Conservation (phyloP, 2,329 filamentous ascomycete species). For the Aciculosporium take region DNA sequence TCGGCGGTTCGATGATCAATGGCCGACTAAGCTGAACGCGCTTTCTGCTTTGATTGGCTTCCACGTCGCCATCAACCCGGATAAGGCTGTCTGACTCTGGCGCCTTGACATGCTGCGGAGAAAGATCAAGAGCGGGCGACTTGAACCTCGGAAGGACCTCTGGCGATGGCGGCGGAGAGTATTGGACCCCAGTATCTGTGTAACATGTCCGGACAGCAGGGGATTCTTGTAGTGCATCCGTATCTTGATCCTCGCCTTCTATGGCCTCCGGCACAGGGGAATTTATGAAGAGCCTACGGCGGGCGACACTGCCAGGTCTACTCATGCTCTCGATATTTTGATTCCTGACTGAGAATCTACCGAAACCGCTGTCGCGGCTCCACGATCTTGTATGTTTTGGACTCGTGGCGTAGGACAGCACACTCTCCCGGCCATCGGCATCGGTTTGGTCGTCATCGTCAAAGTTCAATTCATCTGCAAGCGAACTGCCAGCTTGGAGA, state of each 20-base stretch:
- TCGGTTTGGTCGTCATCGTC: slow-evolving; percentile 62
- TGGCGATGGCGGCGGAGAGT: slow-evolving; percentile 68
- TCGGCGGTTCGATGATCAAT: slow-evolving; percentile 32
- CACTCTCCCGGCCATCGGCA: slow-evolving; percentile 53
- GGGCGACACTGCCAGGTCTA: slow-evolving; percentile 38
- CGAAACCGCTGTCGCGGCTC: slow-evolving; percentile 42
- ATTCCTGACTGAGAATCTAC: slow-evolving; percentile 37
- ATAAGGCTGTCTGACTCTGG: slow-evolving; percentile 28
- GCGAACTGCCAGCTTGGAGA: slow-evolving; percentile 53
- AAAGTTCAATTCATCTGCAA: slow-evolving; percentile 85
- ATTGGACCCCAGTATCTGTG: slow-evolving; percentile 66
- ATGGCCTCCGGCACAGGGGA: slow-evolving; percentile 40
- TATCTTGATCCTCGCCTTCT: slow-evolving; percentile 41
- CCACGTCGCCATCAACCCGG: slow-evolving; percentile 43
- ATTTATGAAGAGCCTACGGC: slow-evolving; percentile 39
- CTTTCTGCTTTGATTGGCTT: slow-evolving; percentile 62
- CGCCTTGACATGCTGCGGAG: slow-evolving; percentile 21
- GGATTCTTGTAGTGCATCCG: slow-evolving; percentile 23
- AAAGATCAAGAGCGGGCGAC: slow-evolving; percentile 26
- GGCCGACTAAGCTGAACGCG: slow-evolving; percentile 43
- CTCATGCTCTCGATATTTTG: slow-evolving; percentile 44
- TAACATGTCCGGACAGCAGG: slow-evolving; percentile 37
- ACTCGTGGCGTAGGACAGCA: slow-evolving; percentile 33
- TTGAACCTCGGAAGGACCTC: slow-evolving; percentile 27
- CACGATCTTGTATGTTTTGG: slow-evolving; percentile 35